Percentiles rank a stretch among this genome's conserved stretches.
phyloP scores from a whole-genome alignment of 1,284 basidiomycete genomes.

The Moesziomyces antarcticus region DNA sequence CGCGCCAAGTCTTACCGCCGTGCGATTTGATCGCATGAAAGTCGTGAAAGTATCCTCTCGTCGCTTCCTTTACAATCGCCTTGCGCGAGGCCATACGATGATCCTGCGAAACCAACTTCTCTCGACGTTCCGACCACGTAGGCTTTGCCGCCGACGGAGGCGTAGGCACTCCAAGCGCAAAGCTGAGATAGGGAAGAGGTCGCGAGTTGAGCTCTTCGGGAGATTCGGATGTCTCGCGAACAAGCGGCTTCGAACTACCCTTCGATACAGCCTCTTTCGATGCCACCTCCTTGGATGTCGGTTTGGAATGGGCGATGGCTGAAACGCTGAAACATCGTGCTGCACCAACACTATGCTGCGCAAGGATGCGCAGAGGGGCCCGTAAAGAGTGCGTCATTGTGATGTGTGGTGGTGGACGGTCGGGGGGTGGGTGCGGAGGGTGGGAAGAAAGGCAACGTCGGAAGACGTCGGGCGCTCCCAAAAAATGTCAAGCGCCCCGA shows the following conservation, averaged over 20 bases:
- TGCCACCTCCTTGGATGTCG: no score
- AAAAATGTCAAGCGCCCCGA: no score
- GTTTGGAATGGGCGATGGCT: no score
- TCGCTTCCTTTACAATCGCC: constrained; percentile 78
- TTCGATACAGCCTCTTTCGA: no score
- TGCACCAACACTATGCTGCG: no score
- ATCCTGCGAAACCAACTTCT: constrained; percentile 76
- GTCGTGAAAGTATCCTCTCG: constrained; percentile 90
- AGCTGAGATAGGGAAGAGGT: constrained; percentile 73
- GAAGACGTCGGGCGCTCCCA: no score
- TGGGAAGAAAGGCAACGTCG: no score
- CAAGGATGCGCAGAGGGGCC: no score
- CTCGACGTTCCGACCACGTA: constrained; percentile 76
- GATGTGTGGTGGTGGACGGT: no score
- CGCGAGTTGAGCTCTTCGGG: constrained; percentile 43
- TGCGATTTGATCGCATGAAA: constrained; percentile 81
- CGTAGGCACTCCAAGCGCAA: constrained; percentile 78
- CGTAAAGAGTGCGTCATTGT: no score
- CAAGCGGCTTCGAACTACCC: constrained; percentile 17
- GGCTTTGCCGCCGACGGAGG: constrained; percentile 74
- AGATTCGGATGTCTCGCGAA: constrained; percentile 20
- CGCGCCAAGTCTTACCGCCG: constrained; percentile 95
- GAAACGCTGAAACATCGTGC: no score
- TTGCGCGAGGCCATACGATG: constrained; percentile 47
- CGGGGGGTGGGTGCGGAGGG: no score